Percentiles rank a stretch among this genome's conserved stretches.
Evolutionary conservation across 2,329 filamentous ascomycete species (phyloP).

Genomic region (Beauveria brongniartii): DNA sequence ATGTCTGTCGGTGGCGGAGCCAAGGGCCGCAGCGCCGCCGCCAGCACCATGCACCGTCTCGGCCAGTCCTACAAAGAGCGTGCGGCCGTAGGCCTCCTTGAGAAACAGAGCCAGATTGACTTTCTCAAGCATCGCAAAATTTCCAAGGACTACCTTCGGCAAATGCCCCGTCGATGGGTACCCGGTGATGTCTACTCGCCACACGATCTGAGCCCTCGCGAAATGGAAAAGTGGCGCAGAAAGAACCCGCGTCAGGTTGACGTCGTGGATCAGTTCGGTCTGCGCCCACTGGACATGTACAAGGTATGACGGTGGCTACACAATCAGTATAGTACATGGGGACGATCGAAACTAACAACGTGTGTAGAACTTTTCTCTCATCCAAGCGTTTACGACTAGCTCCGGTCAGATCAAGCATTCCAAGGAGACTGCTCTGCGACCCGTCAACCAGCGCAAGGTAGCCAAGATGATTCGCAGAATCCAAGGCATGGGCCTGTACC

Average conservation of each 20-base stretch:
- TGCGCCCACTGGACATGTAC: conserved; percentile 80
- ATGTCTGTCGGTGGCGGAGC: conserved; percentile 7
- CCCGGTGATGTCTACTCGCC: conserved; percentile 83
- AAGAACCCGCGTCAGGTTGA: conserved; percentile 53
- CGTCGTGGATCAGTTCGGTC: conserved; percentile 68
- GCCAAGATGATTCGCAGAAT: conserved; percentile 86
- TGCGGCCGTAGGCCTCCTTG: conserved; percentile 15
- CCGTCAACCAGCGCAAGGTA: conserved; percentile 86
- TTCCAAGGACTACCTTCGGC: conserved; percentile 47
- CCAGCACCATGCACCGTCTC: conserved; percentile 14
- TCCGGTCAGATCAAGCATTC: conserved; percentile 78
- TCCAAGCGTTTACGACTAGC: conserved; percentile 78
- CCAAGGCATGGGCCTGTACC: conserved; percentile 85
- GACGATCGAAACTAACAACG: background rate
- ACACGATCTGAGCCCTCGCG: conserved; percentile 69
- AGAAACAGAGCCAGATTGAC: conserved; percentile 28
- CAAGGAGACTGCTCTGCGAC: conserved; percentile 69
- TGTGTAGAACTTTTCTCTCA: conserved; percentile 77
- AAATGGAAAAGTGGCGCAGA: conserved; percentile 75
- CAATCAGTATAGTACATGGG: background rate
- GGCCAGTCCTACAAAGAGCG: conserved; percentile 20
- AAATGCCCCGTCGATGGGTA: conserved; percentile 64
- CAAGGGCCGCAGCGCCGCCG: background rate
- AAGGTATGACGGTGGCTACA: conserved; percentile 49
- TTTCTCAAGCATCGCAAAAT: conserved; percentile 31